Evolutionary conservation across 768 basidiomycete genomes (phyloP).

Genomic region (Boletus pseudo-olivaceus): DNA sequence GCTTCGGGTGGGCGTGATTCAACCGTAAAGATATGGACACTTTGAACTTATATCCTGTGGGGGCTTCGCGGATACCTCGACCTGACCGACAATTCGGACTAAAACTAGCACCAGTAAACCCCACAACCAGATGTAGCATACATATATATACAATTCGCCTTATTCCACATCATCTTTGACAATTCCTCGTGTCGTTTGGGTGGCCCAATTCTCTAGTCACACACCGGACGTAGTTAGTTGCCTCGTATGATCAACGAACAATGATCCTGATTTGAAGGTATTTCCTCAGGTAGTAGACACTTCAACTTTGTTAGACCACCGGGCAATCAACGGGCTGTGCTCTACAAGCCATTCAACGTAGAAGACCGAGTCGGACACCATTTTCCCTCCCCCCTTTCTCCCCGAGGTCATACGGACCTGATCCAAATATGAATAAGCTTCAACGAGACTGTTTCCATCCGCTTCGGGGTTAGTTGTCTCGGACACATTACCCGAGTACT

Average conservation of each 20-base stretch:
- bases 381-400: too few relatives aligned
- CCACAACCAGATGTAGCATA: constrained; percentile 29
- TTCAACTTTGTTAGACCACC: too few relatives aligned
- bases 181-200: not conserved
- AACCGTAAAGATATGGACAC: constrained; percentile 87
- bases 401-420: too few relatives aligned
- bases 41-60: constrained; percentile 43
- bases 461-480: not conserved
- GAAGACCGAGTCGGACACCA: too few relatives aligned
- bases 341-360: not conserved
- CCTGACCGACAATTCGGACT: constrained; percentile 10
- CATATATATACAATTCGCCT: constrained; percentile 6
- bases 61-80: constrained; percentile 14
- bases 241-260: too few relatives aligned
- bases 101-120: constrained; percentile 19
- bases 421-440: too few relatives aligned
- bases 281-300: too few relatives aligned
- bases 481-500: too few relatives aligned
- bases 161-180: constrained; percentile 7
- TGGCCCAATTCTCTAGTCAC: not conserved
- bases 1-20: constrained; percentile 88
- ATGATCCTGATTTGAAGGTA: too few relatives aligned
- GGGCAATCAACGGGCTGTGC: too few relatives aligned
- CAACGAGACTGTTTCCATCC: not conserved
- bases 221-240: not conserved